Percentiles rank a stretch among this genome's conserved stretches.
Evolutionary conservation across 148 eudicot genomes (phyloP).

Genomic region (Euryodendron excelsum): DNA sequence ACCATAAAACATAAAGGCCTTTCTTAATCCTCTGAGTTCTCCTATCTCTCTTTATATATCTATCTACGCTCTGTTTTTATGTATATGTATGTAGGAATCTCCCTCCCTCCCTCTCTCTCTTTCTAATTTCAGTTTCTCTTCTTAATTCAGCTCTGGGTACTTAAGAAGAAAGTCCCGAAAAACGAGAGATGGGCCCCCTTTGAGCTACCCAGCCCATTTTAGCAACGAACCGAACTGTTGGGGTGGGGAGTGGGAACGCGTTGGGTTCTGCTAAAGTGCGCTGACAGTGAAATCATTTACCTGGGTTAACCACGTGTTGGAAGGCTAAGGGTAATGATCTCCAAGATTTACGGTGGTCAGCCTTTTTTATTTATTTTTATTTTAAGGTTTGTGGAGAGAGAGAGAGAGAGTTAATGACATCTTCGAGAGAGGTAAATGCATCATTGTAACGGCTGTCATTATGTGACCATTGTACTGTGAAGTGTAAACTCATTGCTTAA

Average conservation of each 20-base stretch:
- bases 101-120: too few relatives aligned
- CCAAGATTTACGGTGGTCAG: too few relatives aligned
- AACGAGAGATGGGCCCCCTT: neutral
- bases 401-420: too few relatives aligned
- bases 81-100: neutral
- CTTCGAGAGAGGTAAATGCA: too few relatives aligned
- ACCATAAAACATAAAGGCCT: too few relatives aligned
- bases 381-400: conserved; percentile 4
- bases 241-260: too few relatives aligned
- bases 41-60: neutral
- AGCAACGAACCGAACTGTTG: neutral
- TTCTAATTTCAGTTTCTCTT: conserved; percentile 16
- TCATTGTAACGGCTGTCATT: too few relatives aligned
- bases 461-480: too few relatives aligned
- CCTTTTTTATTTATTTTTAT: too few relatives aligned
- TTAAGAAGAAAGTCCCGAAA: conserved; percentile 15
- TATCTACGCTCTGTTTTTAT: neutral
- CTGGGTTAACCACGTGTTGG: conserved; percentile 11
- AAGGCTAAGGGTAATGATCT: neutral
- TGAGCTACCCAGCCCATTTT: conserved; percentile 9
- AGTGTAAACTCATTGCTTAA: too few relatives aligned
- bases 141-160: neutral
- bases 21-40: neutral
- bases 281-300: conserved; percentile 17
- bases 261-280: too few relatives aligned